These are phyloP conservation scores for Lunularia cruciata DNA, from an alignment of 225 moss, liverwort and hornwort genomes.

Conservation along the genomic window DNA sequence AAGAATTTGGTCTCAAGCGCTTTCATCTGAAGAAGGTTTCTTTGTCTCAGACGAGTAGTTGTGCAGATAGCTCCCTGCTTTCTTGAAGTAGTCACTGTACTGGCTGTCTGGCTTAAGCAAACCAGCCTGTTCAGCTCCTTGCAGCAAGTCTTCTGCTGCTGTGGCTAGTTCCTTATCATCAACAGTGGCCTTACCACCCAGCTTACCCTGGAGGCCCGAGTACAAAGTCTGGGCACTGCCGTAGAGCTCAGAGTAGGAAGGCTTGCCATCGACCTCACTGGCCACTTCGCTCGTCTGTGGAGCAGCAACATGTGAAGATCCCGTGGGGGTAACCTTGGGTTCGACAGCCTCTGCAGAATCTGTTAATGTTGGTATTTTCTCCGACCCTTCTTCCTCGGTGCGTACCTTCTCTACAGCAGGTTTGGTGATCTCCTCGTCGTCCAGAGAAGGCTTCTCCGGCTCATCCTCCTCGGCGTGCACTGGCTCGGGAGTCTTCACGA, in stretches of 20 bases:
- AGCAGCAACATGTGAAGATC: not conserved
- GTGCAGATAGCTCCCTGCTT: conserved; percentile 18
- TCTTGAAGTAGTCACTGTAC: conserved; percentile 18
- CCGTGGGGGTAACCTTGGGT: not conserved
- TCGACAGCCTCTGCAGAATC: not conserved
- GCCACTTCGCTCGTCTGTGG: not conserved
- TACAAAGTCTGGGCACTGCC: conserved; percentile 27
- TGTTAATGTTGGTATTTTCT: too few species aligned
- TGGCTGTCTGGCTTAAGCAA: conserved; percentile 9
- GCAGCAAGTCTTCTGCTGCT: conserved; percentile 14
- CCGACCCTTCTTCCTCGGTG: not conserved
- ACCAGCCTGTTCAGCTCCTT: not conserved
- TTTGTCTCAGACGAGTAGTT: not conserved
- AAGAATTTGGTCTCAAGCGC: too few species aligned
- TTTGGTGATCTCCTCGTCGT: not conserved
- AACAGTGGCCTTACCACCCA: conserved; percentile 18
- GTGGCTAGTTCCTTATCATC: conserved; percentile 15
- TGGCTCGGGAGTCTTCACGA: not conserved
- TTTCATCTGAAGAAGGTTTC: conserved; percentile 4
- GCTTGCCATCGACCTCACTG: not conserved
- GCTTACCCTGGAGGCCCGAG: conserved; percentile 25
- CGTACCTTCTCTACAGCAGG: not conserved
- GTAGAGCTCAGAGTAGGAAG: conserved; percentile 1
- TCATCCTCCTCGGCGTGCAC: too few species aligned
- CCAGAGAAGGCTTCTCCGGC: not conserved